These are phyloP conservation scores for Aspergillus incahuasiensis DNA, from an alignment of 495 filamentous ascomycete genomes.

Conservation along the genomic window DNA sequence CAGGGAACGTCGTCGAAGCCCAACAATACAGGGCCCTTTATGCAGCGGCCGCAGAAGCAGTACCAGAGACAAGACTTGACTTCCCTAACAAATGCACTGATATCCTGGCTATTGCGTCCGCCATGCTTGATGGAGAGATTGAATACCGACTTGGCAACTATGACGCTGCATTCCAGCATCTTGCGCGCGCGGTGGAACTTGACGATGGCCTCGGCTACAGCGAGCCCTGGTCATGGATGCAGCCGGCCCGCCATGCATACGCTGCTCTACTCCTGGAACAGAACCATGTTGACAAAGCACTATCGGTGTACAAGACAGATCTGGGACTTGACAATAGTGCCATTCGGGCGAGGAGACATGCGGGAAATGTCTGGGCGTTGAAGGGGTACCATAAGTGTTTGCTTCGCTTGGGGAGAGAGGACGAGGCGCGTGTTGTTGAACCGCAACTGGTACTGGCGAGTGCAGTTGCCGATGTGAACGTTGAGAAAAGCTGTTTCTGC, in stretches of 20 bases:
- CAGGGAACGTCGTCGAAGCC: constrained; percentile 42
- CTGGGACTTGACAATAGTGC: constrained; percentile 51
- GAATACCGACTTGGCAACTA: constrained; percentile 57
- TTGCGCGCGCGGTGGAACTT: constrained; percentile 48
- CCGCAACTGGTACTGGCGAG: constrained; percentile 46
- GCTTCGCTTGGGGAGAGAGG: constrained; percentile 37
- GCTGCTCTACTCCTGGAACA: constrained; percentile 59
- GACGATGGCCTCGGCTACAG: constrained; percentile 54
- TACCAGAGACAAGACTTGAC: constrained; percentile 50
- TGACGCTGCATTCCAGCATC: constrained; percentile 48
- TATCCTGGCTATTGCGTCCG: constrained; percentile 52
- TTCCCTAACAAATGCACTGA: constrained; percentile 62
- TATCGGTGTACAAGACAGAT: constrained; percentile 51
- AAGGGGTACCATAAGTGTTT: constrained; percentile 61
- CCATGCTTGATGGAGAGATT: constrained; percentile 67
- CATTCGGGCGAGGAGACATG: constrained; percentile 53
- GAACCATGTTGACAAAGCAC: constrained; percentile 48
- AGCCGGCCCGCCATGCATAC: constrained; percentile 58
- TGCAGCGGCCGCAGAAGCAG: constrained; percentile 34
- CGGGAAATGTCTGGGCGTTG: constrained; percentile 62
- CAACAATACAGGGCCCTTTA: constrained; percentile 42
- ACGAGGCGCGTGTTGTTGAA: constrained; percentile 46
- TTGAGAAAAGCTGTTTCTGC: constrained; percentile 58
- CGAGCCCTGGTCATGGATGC: constrained; percentile 67
- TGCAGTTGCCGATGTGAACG: constrained; percentile 52